These are phyloP conservation scores for Elongisporangium senticosum DNA, from an alignment of 352 stramenopile genomes.

Conservation along the genomic window DNA sequence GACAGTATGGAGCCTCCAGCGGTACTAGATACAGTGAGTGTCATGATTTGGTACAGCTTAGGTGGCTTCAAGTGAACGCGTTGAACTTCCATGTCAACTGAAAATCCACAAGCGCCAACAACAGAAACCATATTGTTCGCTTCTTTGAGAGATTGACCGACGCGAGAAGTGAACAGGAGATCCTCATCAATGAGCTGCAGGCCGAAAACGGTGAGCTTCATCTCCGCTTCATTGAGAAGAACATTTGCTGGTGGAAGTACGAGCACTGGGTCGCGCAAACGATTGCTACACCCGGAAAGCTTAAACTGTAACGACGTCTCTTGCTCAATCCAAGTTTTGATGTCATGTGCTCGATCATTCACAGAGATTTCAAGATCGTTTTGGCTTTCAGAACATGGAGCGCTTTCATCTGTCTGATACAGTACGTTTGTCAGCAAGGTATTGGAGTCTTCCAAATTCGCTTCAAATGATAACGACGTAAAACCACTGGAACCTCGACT, in stretches of 20 bases:
- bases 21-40: conserved; percentile 8
- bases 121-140: not conserved
- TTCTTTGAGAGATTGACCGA: not conserved
- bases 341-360: conserved; percentile 1
- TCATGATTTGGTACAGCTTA: conserved; percentile 1
- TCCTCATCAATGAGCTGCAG: not conserved
- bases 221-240: not conserved
- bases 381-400: not conserved
- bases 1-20: not conserved
- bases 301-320: not conserved
- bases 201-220: not conserved
- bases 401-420: conserved; percentile 1
- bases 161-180: not conserved
- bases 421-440: conserved; percentile 6
- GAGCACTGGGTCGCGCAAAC: not conserved
- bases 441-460: conserved; percentile 9
- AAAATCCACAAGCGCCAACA: conserved; percentile 7
- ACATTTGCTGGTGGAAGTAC: not conserved
- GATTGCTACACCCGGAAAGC: not conserved
- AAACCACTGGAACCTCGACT: not conserved
- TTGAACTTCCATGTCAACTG: conserved; percentile 11
- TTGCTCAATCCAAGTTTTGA: not conserved
- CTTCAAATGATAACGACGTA: conserved; percentile 12
- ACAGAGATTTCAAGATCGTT: conserved; percentile 2
- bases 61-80: conserved; percentile 7